Percentiles rank a stretch among this genome's conserved stretches.
These are phyloP conservation scores for Mycena galopus DNA, from an alignment of 768 basidiomycete genomes.

Conservation along the genomic window DNA sequence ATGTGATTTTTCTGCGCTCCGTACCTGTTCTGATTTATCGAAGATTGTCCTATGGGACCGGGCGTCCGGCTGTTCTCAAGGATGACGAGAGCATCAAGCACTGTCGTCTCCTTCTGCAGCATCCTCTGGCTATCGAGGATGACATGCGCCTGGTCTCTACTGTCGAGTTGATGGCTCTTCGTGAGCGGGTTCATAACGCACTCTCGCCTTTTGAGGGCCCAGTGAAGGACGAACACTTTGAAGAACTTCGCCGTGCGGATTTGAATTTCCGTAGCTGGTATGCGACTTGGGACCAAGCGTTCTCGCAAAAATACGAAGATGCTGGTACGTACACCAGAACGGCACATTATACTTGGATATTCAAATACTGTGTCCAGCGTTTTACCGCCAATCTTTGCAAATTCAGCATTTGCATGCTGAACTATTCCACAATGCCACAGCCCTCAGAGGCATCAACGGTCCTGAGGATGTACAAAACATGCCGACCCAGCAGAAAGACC, in stretches of 20 bases:
- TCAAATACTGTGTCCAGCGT: constrained; percentile 61
- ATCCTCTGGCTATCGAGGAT: constrained; percentile 91
- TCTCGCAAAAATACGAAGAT: constrained; percentile 87
- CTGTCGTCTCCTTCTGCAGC: constrained; percentile 83
- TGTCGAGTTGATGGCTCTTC: constrained; percentile 91
- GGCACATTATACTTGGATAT: background rate
- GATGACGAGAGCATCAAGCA: constrained; percentile 93
- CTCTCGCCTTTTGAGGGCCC: constrained; percentile 84
- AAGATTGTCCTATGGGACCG: constrained; percentile 95
- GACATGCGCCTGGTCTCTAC: constrained; percentile 96
- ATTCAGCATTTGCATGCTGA: constrained; percentile 92
- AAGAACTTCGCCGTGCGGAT: constrained; percentile 79
- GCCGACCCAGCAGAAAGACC: constrained; percentile 79
- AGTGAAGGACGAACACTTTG: constrained; percentile 79
- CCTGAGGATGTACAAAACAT: constrained; percentile 90
- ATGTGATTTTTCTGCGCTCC: constrained; percentile 45
- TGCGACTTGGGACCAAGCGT: constrained; percentile 80
- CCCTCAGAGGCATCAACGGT: constrained; percentile 84
- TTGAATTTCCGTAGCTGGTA: constrained; percentile 87
- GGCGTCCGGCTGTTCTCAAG: constrained; percentile 91
- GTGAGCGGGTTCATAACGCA: constrained; percentile 88
- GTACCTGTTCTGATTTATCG: constrained; percentile 1
- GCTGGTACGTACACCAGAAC: constrained; percentile 64
- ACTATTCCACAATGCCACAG: constrained; percentile 87
- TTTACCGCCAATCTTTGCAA: constrained; percentile 90